Evolutionary conservation across 2,329 filamentous ascomycete genomes (phyloP).

Genomic region (Hypoxylon sp.): DNA sequence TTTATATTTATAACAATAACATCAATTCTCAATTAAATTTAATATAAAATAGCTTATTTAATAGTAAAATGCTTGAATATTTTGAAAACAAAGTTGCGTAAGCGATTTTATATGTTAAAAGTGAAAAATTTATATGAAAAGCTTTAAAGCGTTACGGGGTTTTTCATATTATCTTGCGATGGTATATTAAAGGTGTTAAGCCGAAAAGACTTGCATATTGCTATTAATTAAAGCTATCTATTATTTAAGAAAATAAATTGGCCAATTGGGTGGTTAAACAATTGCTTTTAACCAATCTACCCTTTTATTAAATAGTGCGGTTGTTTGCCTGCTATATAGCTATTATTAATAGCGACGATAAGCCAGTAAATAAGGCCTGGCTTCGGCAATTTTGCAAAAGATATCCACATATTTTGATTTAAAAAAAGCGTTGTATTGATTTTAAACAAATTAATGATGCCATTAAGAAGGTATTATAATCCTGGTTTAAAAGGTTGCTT

Average conservation of each 20-base stretch:
- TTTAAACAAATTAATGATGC: neutral
- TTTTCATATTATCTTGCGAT: too few species aligned
- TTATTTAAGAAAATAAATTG: neutral
- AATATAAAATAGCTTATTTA: too few species aligned
- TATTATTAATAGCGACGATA: neutral
- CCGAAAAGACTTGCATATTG: neutral
- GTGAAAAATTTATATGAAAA: too few species aligned
- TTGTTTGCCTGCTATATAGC: neutral
- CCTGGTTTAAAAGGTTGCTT: neutral
- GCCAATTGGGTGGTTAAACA: neutral
- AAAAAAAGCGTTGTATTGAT: too few species aligned
- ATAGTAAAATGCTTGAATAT: too few species aligned
- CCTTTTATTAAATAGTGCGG: neutral
- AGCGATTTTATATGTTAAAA: too few species aligned
- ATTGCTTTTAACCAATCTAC: neutral
- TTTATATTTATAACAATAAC: too few species aligned
- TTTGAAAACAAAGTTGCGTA: too few species aligned
- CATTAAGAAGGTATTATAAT: neutral
- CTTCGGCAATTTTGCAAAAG: neutral
- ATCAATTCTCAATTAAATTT: too few species aligned
- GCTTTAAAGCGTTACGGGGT: too few species aligned
- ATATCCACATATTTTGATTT: too few species aligned
- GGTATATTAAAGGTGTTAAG: neutral
- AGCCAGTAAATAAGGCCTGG: neutral
- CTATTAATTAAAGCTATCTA: neutral